Percentiles rank a stretch among this genome's conserved stretches.
These are phyloP conservation scores for Boletus insuetus DNA, from an alignment of 768 basidiomycete species.

Conservation along the genomic window DNA sequence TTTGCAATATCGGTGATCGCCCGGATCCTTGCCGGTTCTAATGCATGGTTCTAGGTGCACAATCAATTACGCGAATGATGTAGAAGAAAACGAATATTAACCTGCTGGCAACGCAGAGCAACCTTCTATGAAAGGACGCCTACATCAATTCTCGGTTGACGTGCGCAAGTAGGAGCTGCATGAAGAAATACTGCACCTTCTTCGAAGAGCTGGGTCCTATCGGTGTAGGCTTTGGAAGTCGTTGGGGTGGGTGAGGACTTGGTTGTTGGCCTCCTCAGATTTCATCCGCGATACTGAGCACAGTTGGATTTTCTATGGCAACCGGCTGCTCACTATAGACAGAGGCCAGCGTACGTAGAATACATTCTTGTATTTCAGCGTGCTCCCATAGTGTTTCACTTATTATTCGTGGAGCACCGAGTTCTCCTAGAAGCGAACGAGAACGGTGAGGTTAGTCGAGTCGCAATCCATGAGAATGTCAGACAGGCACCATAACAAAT, in stretches of 20 bases:
- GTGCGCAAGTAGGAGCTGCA: too few species aligned
- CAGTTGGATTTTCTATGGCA: too few species aligned
- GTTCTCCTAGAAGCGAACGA: neutral
- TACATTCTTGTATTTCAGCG: conserved; percentile 3
- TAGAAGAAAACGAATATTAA: neutral
- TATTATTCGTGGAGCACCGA: conserved; percentile 1
- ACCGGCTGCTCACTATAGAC: too few species aligned
- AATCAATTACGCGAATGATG: neutral
- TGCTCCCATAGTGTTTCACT: conserved; percentile 6
- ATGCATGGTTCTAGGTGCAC: conserved; percentile 53
- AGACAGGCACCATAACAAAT: neutral
- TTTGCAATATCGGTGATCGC: conserved; percentile 55
- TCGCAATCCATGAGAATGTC: neutral
- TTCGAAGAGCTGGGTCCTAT: neutral
- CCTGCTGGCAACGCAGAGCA: conserved; percentile 37
- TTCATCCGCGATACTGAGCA: too few species aligned
- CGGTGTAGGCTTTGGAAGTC: conserved; percentile 5
- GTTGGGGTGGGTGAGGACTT: neutral
- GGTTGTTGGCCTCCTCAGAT: neutral
- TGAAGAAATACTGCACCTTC: neutral
- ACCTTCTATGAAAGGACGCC: conserved; percentile 10
- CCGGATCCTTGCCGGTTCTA: conserved; percentile 56
- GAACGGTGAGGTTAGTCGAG: neutral
- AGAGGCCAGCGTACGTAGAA: neutral
- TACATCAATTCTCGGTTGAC: neutral